Percentiles rank a stretch among this genome's conserved stretches.
Conservation (phyloP, 78 protist genomes). For the Pigoraptor vietnamica region DNA sequence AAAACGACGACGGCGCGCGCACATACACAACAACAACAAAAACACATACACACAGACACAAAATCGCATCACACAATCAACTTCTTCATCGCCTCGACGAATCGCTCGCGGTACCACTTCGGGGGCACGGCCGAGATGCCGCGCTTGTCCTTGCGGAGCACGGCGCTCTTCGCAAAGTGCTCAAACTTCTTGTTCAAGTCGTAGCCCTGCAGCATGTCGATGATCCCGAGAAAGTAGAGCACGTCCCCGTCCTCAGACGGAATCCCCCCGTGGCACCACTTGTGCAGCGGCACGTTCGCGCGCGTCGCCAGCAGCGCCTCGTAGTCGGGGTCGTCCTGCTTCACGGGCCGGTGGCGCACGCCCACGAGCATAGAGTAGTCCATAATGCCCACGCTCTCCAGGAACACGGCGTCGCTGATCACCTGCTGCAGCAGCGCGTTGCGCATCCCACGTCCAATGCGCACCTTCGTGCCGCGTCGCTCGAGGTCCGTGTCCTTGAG, state of each 20-base stretch:
- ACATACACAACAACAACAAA: background rate
- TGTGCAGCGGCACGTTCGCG: background rate
- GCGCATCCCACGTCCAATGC: background rate
- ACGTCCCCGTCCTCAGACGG: background rate
- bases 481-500: background rate
- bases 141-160: background rate
- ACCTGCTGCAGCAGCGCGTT: conserved; percentile 28
- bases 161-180: background rate
- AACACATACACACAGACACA: background rate
- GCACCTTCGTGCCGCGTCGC: background rate
- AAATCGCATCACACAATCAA: background rate
- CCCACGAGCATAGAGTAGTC: conserved; percentile 65
- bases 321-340: background rate
- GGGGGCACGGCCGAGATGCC: conserved; percentile 9
- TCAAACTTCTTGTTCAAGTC: conserved; percentile 25
- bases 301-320: background rate
- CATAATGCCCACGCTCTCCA: conserved; percentile 42
- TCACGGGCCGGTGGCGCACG: conserved; percentile 15
- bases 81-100: background rate
- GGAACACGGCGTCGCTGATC: conserved; percentile 26
- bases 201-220: conserved; percentile 38
- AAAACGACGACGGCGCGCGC: background rate
- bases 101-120: conserved; percentile 15
- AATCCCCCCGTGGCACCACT: background rate
- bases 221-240: conserved; percentile 41